Conservation (phyloP, 1,139 yeast genomes). For the Yamadazyma diddensiae region DNA sequence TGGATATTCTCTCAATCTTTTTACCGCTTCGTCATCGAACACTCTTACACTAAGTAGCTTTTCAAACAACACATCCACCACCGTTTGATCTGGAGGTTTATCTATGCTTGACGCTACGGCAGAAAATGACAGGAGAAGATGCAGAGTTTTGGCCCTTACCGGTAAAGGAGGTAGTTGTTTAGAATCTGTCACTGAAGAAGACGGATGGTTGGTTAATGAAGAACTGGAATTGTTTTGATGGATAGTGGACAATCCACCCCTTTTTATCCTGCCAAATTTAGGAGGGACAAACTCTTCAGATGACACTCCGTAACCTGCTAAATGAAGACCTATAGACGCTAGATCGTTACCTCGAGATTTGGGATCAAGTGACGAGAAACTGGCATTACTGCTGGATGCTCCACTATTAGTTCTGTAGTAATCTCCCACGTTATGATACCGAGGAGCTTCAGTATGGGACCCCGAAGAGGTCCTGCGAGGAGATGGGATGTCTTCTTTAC, state of each 20-base stretch:
- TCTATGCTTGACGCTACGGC: conserved; percentile 29
- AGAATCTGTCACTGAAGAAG: conserved; percentile 2
- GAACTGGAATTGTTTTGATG: conserved; percentile 14
- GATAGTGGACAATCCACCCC: conserved; percentile 6
- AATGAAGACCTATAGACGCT: conserved; percentile 12
- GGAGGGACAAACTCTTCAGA: conserved; percentile 28
- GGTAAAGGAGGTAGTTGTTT: conserved; percentile 9
- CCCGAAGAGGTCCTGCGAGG: conserved; percentile 18
- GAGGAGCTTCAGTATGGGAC: conserved; percentile 9
- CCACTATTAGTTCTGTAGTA: conserved; percentile 13
- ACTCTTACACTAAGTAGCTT: conserved; percentile 36
- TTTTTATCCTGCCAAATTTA: conserved; percentile 1
- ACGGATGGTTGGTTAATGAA: conserved; percentile 14
- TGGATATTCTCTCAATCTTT: conserved; percentile 29
- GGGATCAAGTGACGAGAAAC: conserved; percentile 31
- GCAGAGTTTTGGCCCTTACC: conserved; percentile 2
- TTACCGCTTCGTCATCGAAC: conserved; percentile 35
- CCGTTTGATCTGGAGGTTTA: conserved; percentile 33
- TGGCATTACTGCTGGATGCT: conserved; percentile 17
- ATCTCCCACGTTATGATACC: conserved; percentile 5
- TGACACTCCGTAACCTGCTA: conserved; percentile 22
- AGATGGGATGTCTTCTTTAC: conserved; percentile 8
- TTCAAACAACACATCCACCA: conserved; percentile 41
- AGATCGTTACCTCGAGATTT: conserved; percentile 15
- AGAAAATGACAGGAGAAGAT: conserved; percentile 32